phyloP scores from a whole-genome alignment of 495 filamentous ascomycete species.

The Penicillium robsamsonii region DNA sequence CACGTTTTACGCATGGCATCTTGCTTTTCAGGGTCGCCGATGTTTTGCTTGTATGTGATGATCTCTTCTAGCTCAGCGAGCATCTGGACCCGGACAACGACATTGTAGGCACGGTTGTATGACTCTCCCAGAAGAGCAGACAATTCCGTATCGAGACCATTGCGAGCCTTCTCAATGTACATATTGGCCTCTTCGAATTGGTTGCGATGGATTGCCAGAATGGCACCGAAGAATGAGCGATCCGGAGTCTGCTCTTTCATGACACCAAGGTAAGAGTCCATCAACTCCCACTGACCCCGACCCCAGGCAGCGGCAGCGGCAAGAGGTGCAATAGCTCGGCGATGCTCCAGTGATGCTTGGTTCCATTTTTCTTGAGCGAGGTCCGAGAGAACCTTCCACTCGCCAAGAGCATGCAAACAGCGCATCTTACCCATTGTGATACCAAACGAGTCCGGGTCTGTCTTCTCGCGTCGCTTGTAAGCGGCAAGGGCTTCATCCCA shows the following conservation, averaged over 20 bases:
- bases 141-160: conserved; percentile 91
- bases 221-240: conserved; percentile 94
- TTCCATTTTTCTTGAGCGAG: conserved; percentile 92
- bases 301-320: conserved; percentile 98
- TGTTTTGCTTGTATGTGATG: conserved; percentile 91
- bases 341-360: conserved; percentile 77
- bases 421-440: conserved; percentile 99
- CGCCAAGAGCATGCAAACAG: conserved; percentile 92
- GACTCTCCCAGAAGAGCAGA: conserved; percentile 93
- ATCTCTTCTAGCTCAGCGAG: conserved; percentile 97
- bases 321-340: conserved; percentile 83
- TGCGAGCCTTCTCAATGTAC: conserved; percentile 87
- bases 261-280: conserved; percentile 92
- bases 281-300: conserved; percentile 90
- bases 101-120: conserved; percentile 93
- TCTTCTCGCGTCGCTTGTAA: conserved; percentile 74
- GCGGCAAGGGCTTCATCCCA: conserved; percentile 97
- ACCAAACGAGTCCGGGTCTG: conserved; percentile 76
- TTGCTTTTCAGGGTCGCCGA: conserved; percentile 74
- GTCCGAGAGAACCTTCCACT: conserved; percentile 88
- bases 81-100: conserved; percentile 97
- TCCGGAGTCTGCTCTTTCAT: conserved; percentile 94
- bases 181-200: conserved; percentile 82
- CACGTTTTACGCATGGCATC: conserved; percentile 89
- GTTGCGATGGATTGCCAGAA: conserved; percentile 89